Base-by-base conservation (phyloP, 176 grass and related monocot species). In the Lolium rigidum region DNA sequence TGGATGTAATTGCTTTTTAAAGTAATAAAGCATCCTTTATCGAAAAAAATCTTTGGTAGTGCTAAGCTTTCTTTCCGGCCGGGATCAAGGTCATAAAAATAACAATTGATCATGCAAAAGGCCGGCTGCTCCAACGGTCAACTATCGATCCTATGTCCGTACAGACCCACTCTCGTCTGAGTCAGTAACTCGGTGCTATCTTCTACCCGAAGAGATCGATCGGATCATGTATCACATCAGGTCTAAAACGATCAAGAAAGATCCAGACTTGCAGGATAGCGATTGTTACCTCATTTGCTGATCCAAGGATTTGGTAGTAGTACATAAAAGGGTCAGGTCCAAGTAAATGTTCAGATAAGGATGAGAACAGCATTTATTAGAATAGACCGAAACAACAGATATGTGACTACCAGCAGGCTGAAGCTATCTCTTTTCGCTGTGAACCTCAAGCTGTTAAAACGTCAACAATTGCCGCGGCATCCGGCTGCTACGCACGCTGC, bases 91-190 rank as follows among this genome's bases (percentile, higher is more conserved):
- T 65, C 62, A 31, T 6, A 12, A 65, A 15, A 31, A 31, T 43
- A 21, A 51, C 49, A 51, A 14, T 10, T 51, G 49, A 51, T 54
- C 4, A 6, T 13, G 6, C 63, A 15, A 66, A 52, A 20, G 14
- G 52, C 13, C 68, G 70, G 7, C 2, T 77, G 56, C 44, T 59
- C 12, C 74, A 2, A 28, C 48, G 57, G 89, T 80, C 89, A 90
- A 75, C 38, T 79, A 76, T 90, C 58, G 54, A 76, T 87, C 74
- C 20, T 90, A 75, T 57, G 58, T 57, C 85, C 84, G 80, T 80
- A 80, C 59, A 84, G 22, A 80, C 41, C 4, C 41, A 1, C 7
- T 43, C 41, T 43, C 41, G 1, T 52, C 50, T 52, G 12, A 35
- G 31, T 35, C 31, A 35, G 31, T 35, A 35, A 52, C 50, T 52